Conservation (phyloP, 1,139 yeast genomes). For the Spathaspora sp. region DNA sequence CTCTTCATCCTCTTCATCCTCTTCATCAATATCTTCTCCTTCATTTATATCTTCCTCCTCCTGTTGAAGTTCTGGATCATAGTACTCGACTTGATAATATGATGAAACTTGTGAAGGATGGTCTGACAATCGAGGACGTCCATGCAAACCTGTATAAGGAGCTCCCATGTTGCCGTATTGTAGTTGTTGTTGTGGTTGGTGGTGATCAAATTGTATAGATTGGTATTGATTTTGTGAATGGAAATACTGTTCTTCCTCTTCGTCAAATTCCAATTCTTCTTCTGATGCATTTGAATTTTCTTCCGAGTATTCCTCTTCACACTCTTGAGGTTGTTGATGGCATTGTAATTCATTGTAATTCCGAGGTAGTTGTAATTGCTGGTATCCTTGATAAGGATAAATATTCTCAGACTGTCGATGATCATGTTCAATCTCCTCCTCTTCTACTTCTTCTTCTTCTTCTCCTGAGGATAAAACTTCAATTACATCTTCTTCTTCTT, state of each 20-base stretch:
- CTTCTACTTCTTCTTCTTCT: constrained; percentile 10
- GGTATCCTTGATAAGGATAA: constrained; percentile 7
- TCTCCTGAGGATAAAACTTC: constrained; percentile 11
- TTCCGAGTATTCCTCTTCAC: constrained; percentile 1
- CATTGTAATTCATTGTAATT: neutral
- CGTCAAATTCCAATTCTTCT: constrained; percentile 9
- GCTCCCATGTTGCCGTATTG: constrained; percentile 3
- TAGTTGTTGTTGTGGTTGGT: neutral
- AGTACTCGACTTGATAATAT: neutral
- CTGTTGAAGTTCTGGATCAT: constrained; percentile 8
- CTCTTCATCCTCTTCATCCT: constrained; percentile 4
- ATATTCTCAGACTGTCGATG: neutral
- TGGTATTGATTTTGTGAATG: neutral
- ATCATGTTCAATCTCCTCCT: constrained; percentile 8
- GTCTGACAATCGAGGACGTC: constrained; percentile 11
- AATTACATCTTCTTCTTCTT: constrained; percentile 7
- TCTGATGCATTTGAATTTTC: constrained; percentile 9
- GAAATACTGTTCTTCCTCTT: constrained; percentile 2
- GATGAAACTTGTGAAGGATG: neutral
- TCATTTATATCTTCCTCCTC: constrained; percentile 12
- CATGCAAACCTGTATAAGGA: constrained; percentile 5
- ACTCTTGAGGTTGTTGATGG: constrained; percentile 3
- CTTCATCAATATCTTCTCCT: constrained; percentile 8
- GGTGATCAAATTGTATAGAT: neutral
- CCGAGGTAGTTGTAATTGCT: neutral